These are phyloP conservation scores for Colletotrichum tabaci DNA, from an alignment of 2,329 filamentous ascomycete species.

Conservation along the genomic window DNA sequence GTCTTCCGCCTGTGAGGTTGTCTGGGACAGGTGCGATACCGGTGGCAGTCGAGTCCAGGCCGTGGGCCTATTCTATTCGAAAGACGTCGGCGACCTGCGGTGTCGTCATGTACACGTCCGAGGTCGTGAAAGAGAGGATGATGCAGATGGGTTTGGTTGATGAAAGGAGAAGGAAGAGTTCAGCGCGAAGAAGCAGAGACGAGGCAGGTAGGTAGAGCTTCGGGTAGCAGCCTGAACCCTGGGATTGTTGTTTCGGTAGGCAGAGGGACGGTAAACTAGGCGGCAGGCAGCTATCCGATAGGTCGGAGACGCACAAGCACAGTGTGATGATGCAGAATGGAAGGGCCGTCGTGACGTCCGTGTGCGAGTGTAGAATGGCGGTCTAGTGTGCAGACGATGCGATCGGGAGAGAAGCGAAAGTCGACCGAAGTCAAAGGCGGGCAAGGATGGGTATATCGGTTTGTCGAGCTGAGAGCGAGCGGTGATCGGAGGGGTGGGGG, in stretches of 20 bases:
- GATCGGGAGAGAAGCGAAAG: constrained; percentile 8
- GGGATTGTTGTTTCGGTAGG: constrained; percentile 44
- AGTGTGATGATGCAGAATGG: constrained; percentile 30
- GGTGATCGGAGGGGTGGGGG: constrained; percentile 14
- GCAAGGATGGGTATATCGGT: constrained; percentile 10
- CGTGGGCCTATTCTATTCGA: constrained; percentile 47
- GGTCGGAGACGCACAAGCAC: constrained; percentile 40
- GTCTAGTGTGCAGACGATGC: constrained; percentile 18
- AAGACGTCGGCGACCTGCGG: constrained; percentile 52
- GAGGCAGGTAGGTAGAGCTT: constrained; percentile 41
- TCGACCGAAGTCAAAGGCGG: constrained; percentile 13
- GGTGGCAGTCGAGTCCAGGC: constrained; percentile 36
- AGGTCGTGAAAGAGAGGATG: background rate
- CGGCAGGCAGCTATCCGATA: constrained; percentile 53
- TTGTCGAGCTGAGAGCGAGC: constrained; percentile 10
- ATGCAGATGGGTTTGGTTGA: background rate
- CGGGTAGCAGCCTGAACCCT: constrained; percentile 30
- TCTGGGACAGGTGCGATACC: constrained; percentile 53
- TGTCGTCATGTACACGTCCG: constrained; percentile 59
- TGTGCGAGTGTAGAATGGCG: constrained; percentile 29
- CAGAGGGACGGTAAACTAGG: constrained; percentile 42
- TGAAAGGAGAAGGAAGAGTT: constrained; percentile 8
- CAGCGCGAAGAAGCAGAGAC: constrained; percentile 43
- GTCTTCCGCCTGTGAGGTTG: constrained; percentile 49
- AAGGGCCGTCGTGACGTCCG: constrained; percentile 38